Conservation (phyloP, 805 yeast species). For the Limtongia smithiae region DNA sequence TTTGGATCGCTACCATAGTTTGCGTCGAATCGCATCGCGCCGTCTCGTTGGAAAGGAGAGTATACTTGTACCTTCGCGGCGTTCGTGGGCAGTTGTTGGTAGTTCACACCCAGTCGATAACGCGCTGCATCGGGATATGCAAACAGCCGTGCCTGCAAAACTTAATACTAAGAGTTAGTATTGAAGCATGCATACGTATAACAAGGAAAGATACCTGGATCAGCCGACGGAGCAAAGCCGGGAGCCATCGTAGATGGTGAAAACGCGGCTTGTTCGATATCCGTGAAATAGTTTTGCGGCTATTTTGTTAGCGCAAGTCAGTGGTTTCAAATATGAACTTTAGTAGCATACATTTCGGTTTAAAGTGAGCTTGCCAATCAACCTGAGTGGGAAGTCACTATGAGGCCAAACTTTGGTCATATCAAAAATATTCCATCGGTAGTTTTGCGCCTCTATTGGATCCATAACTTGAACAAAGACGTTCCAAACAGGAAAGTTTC, state of each 20-base stretch:
- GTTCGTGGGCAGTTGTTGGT: too few species aligned
- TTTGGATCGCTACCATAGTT: too few species aligned
- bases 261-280: constrained; percentile 80
- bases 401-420: constrained; percentile 94
- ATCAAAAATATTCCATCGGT: constrained; percentile 81
- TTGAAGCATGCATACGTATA: neutral
- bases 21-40: too few species aligned
- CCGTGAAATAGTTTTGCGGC: constrained; percentile 83
- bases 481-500: constrained; percentile 81
- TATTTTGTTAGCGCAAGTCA: neutral
- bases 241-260: constrained; percentile 84
- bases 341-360: constrained; percentile 53
- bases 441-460: constrained; percentile 67
- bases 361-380: constrained; percentile 73
- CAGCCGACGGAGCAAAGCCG: constrained; percentile 76
- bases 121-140: constrained; percentile 85
- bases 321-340: neutral
- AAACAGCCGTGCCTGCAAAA: constrained; percentile 68
- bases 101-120: too few species aligned
- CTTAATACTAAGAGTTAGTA: neutral
- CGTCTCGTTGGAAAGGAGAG: too few species aligned
- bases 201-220: constrained; percentile 50
- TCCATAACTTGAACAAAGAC: constrained; percentile 84
- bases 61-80: too few species aligned
- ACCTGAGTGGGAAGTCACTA: constrained; percentile 76